These are phyloP conservation scores for Calamus simplicifolius DNA, from an alignment of 176 grass and related monocot species.

Conservation along the genomic window DNA sequence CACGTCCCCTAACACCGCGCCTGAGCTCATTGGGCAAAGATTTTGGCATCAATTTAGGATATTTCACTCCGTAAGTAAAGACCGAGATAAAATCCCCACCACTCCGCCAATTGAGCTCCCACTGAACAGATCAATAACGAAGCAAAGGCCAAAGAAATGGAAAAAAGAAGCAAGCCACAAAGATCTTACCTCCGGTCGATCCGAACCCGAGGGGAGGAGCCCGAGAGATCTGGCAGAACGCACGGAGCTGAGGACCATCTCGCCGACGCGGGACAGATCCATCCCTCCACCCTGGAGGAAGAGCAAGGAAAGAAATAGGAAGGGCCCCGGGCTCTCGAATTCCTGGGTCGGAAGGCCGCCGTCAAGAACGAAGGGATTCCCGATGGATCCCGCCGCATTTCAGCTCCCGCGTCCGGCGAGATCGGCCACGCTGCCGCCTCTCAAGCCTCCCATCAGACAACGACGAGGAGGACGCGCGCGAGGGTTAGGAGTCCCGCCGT, in stretches of 20 bases:
- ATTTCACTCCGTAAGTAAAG: too few relatives aligned
- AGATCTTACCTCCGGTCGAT: conserved; percentile 51
- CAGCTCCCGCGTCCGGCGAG: conserved; percentile 2
- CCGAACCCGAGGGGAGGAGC: conserved; percentile 41
- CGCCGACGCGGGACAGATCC: conserved; percentile 95
- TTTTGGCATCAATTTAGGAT: too few relatives aligned
- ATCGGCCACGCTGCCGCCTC: not conserved
- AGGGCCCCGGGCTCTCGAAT: conserved; percentile 62
- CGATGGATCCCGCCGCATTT: conserved; percentile 6
- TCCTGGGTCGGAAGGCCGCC: conserved; percentile 7
- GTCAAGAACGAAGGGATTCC: conserved; percentile 8
- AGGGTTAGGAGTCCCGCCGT: too few relatives aligned
- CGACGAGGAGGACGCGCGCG: not conserved
- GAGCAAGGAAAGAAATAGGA: conserved; percentile 95
- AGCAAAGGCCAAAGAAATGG: conserved; percentile 3
- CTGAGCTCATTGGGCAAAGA: too few relatives aligned
- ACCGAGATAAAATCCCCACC: too few relatives aligned
- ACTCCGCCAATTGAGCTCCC: too few relatives aligned
- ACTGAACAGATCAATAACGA: conserved; percentile 1
- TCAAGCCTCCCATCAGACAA: conserved; percentile 1
- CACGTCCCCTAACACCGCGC: too few relatives aligned
- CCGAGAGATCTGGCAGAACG: conserved; percentile 88
- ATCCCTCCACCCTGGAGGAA: conserved; percentile 94
- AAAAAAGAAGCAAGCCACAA: not conserved
- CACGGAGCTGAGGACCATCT: conserved; percentile 96